Evolutionary conservation across 2,329 filamentous ascomycete genomes (phyloP).

Genomic region (Colletotrichum liriopes): DNA sequence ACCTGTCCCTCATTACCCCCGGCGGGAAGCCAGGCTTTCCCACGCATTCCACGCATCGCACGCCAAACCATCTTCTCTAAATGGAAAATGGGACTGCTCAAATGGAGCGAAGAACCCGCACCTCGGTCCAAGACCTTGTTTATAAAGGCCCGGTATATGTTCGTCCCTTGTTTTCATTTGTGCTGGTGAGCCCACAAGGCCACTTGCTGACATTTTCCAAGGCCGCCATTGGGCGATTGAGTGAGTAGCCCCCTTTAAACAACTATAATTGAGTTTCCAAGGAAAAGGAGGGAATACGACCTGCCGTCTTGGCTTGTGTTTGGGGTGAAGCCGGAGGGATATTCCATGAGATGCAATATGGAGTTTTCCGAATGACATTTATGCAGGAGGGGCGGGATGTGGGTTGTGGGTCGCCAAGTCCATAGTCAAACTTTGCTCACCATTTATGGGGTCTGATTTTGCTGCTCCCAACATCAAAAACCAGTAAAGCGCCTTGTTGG

Average conservation of each 20-base stretch:
- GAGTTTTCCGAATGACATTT: neutral
- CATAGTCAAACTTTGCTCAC: too few relatives aligned
- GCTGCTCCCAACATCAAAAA: too few relatives aligned
- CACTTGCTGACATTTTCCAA: constrained; percentile 8
- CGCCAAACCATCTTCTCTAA: neutral
- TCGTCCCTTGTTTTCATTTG: neutral
- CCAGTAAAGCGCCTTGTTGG: constrained; percentile 27
- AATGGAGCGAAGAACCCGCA: neutral
- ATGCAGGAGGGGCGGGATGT: neutral
- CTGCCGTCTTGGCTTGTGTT: neutral
- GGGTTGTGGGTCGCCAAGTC: neutral
- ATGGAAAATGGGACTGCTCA: neutral
- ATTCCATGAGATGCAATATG: neutral
- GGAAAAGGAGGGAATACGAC: neutral
- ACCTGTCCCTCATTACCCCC: neutral
- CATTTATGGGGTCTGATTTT: too few relatives aligned
- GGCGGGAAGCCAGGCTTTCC: constrained; percentile 10
- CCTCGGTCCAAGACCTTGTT: neutral
- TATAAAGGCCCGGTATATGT: neutral
- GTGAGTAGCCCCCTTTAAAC: neutral
- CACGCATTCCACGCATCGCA: neutral
- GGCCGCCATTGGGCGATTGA: neutral
- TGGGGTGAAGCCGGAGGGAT: neutral
- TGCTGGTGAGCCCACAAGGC: neutral
- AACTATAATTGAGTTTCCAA: neutral